Evolutionary conservation across 2,329 filamentous ascomycete species (phyloP), one percentile per base, ranked within the genome.

Genomic region (Aspergillus cejpii): DNA sequence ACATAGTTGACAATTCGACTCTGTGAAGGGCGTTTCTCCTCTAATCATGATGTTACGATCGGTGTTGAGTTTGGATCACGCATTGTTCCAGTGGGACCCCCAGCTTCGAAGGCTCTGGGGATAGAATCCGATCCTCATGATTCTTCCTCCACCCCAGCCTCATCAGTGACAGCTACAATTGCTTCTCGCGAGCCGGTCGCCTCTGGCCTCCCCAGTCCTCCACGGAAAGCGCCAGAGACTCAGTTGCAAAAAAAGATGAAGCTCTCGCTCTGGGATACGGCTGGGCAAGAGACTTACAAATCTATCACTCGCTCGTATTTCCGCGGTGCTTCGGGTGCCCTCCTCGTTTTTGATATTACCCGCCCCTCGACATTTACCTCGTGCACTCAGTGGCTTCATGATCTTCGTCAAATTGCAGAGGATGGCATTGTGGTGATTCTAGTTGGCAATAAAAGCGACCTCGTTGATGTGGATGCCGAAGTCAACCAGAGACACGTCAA

Each of bases 281-380:
- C 91, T 12, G 91, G 91, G 20, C 91, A 97, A 67, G 91, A 97
- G 73, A 95, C 89, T 10, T 97, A 97, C 75, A 96, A 96, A 67
- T 91, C 85, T 36, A 92, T 97, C 47, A 97, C 91, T 6, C 78
- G 91, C 43, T 92, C 86, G 50, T 96, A 96, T 72, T 95, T 95
- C 69, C 84, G 90, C 42, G 90, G 89, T 58, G 83, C 83, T 29
- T 81, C 77, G 0, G 83, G 83, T 24, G 83, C 83, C 4, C 76
- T 98, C 11, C 80, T 98, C 20, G 92, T 98, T 50, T 98, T 96
- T 63, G 92, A 98, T 68, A 91, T 98, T 54, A 87, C 87, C 21
- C 80, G 92, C 47, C 82, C 83, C 39, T 77, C 82, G 41, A 97
- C 91, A 6, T 97, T 97, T 63, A 73, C 81, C 49, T 89, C 91